Evolutionary conservation across 2,329 filamentous ascomycete species (phyloP), one percentile per base, ranked within the genome.

Genomic region (Fusarium duplospermum): DNA sequence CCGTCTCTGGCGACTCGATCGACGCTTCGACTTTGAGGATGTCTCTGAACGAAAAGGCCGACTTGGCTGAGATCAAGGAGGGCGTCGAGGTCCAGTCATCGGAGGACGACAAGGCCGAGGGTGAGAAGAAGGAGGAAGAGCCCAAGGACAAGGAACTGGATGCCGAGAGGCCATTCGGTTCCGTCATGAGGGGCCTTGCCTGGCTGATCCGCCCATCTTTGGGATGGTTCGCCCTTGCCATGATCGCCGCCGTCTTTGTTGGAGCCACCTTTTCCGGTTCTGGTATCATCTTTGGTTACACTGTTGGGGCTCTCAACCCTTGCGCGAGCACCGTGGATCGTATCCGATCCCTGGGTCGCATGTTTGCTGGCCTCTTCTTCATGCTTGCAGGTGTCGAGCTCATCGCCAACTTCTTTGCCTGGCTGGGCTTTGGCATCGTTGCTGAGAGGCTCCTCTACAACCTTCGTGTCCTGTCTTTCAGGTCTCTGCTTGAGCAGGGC

Each of bases 371-470:
- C 27, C 86, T 90, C 82, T 89, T 89, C 77, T 88, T 89, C 69
- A 83, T 89, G 58, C 80, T 89, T 31, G 87, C 87, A 4, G 79
- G 84, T 14, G 83, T 83, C 14, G 84, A 86, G 60, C 81, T 87
- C 7, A 67, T 88, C 4, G 83, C 85, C 18, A 92, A 93, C 73
- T 81, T 90, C 18, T 83, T 87, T 31, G 91, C 89, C 50, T 87
- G 86, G 80, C 82, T 83, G 4, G 81, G 82, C 38, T 89, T 89
- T 83, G 81, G 83, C 14, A 80, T 81, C 63, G 75, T 83, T 6
- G 89, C 91, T 0, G 91, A 94, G 78, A 89, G 91, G 67, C 83
- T 93, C 1, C 84, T 93, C 2, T 91, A 90, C 78, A 87, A 85
- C 36, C 86, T 93, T 9, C 86, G 91, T 29, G 87, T 91, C 2